Conservation (phyloP, 1,284 basidiomycete species). For the Trichosporon sp. region DNA sequence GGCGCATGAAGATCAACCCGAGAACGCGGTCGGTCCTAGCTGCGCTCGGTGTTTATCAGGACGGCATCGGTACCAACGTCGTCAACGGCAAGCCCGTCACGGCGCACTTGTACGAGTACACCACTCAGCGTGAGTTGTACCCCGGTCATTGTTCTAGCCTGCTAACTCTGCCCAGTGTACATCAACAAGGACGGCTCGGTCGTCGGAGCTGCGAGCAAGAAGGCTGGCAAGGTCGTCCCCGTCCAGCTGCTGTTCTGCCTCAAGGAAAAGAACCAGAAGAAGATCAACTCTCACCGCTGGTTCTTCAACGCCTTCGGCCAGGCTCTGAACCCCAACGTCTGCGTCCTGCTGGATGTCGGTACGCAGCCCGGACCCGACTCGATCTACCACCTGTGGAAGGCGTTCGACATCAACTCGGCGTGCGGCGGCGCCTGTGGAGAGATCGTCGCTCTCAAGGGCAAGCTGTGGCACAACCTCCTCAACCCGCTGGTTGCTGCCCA, state of each 20-base stretch:
- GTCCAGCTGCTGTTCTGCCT: constrained; percentile 92
- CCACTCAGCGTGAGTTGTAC: constrained; percentile 70
- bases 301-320: constrained; percentile 59
- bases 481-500: constrained; percentile 66
- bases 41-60: constrained; percentile 80
- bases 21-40: constrained; percentile 79
- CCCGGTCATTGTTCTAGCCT: background rate
- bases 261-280: constrained; percentile 83
- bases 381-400: constrained; percentile 96
- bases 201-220: constrained; percentile 64
- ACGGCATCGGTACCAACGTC: constrained; percentile 84
- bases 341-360: constrained; percentile 89
- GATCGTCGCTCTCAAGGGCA: constrained; percentile 85
- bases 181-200: constrained; percentile 75
- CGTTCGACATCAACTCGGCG: constrained; percentile 92
- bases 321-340: constrained; percentile 71
- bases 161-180: constrained; percentile 57
- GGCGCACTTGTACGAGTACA: constrained; percentile 94
- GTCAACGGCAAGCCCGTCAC: constrained; percentile 80
- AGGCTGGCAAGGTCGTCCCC: constrained; percentile 59
- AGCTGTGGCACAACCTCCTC: constrained; percentile 67
- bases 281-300: constrained; percentile 79
- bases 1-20: constrained; percentile 77
- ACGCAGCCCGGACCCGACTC: constrained; percentile 83
- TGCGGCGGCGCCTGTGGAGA: constrained; percentile 97